These are phyloP conservation scores for Quercus variabilis DNA, from an alignment of 306 rosid species.

Conservation along the genomic window DNA sequence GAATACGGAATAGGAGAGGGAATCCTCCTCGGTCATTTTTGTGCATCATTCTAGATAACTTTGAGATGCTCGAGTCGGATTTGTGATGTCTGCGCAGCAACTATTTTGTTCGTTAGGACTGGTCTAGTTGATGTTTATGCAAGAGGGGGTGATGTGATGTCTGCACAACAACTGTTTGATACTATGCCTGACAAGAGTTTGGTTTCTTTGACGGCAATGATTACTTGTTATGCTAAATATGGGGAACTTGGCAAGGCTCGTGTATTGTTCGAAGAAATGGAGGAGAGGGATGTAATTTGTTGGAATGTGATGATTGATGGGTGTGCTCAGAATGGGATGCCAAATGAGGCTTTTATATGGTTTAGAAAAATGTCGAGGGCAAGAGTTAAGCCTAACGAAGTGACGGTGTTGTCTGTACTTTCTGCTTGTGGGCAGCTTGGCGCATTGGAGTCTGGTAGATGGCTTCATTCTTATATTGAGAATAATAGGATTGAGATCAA, in stretches of 20 bases:
- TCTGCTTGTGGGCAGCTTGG: constrained; percentile 85
- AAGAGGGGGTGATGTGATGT: constrained; percentile 47
- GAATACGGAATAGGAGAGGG: too few relatives aligned
- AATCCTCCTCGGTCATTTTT: too few relatives aligned
- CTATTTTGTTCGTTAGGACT: constrained; percentile 40
- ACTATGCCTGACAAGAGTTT: constrained; percentile 60
- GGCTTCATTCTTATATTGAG: constrained; percentile 66
- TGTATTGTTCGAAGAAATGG: constrained; percentile 49
- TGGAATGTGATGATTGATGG: constrained; percentile 94
- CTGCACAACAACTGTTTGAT: constrained; percentile 60
- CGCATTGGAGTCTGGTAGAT: constrained; percentile 67
- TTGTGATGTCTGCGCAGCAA: constrained; percentile 1
- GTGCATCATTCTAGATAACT: too few relatives aligned
- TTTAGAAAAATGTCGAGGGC: constrained; percentile 58
- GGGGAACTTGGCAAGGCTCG: constrained; percentile 60
- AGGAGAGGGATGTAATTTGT: constrained; percentile 57
- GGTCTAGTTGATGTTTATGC: constrained; percentile 64
- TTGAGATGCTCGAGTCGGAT: constrained; percentile 25
- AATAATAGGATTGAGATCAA: constrained; percentile 36
- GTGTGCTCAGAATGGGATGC: constrained; percentile 60
- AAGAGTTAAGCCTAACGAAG: constrained; percentile 55
- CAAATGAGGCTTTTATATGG: constrained; percentile 54
- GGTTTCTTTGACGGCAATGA: constrained; percentile 64
- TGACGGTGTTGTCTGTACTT: constrained; percentile 59
- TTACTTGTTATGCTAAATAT: constrained; percentile 54